Evolutionary conservation across 2,329 filamentous ascomycete genomes (phyloP), one percentile per base, ranked within the genome.

Genomic region (Dothideomycetidae sp.): DNA sequence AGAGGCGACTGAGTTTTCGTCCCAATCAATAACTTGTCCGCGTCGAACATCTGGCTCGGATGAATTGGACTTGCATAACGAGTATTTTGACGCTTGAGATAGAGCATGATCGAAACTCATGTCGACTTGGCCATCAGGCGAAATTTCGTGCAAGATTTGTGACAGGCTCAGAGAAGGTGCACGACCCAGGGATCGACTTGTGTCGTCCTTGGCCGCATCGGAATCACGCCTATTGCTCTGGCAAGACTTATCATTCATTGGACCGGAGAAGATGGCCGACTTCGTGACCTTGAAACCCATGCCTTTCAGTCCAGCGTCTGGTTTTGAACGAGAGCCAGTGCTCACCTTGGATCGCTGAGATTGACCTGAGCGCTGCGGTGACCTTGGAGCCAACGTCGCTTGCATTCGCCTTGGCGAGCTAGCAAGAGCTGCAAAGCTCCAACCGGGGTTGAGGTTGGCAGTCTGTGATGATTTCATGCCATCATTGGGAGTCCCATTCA

Each of bases 251-350:
- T 18, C 16, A 16, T 16, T n/a, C 12, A 16, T 12, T 9, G 31
- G 9, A 5, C 19, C 9, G 11, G 31, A 9, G 7, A 10, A 16
- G 10, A 16, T 14, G 15, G 5, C 7, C 2, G 36, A 7, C 14
- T 38, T 38, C 19, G 29, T 38, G 10, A 38, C 29, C 26, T 38
- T 38, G 36, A 38, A 38, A 2, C 36, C 36, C 36, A 38, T 32
- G 3, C 16, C 15, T 21, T 38, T 38, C 7, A 38, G 19, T 9
- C 36, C 36, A 15, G 29, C 13, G 21, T 13, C 23, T 7, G 29
- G 12, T 4, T 14, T 16, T 16, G 18, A 15, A 16, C 28, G 36
- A 3, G 26, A 12, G 5, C 10, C 11, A 3, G 28, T 23, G 10
- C 26, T 23, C 21, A 26, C 21, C 21, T 26, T 26, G 7, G 21